Evolutionary conservation across 805 yeast genomes (phyloP), one percentile per base, ranked within the genome.

Genomic region (Yarrowia deformans): DNA sequence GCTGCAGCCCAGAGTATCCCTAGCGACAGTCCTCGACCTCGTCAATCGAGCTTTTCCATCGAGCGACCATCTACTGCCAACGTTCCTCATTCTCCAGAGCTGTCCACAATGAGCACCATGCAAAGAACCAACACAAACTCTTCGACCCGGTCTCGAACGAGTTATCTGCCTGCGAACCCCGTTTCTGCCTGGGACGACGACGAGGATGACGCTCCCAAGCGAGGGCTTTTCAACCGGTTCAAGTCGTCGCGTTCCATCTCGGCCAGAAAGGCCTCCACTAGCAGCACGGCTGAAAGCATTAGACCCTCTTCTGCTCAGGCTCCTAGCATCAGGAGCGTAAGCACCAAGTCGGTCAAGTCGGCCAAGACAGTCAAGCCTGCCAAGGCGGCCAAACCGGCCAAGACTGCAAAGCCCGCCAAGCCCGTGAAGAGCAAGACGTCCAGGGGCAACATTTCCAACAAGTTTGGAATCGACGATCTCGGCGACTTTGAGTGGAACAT

Each of bases 141-240:
- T 18, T 54, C 58, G 12, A 19, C 34, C 8, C n/a, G 60, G 2
- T 56, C 63, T 5, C 23, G 49, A 12, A n/a, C 50, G n/a, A 23
- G n/a, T 23, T 42, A 32, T 29, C 12, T 60, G 8, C 66, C 66
- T 7, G 18, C 2, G 16, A 60, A 60, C 12, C 66, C 66, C 16
- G 52, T 60, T 4, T 43, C 52, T 7, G 8, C 34, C 35, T 60
- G 66, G 66, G 66, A 60, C 16, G 66, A 60, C 66, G 66, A 60
- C 46, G 66, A 60, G 4, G 52, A 48, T 1, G 66, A 60, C 7
- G 18, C 18, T 6, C 52, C 34, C 32, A 60, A 60, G 43, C 34
- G 16, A n/a, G 39, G 66, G 1, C 52, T 45, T 18, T 60, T 60
- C 14, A 16, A 12, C 18, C 39, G 66, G 7, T 60, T 45, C 42